Base-by-base conservation (phyloP, 306 rosid genomes). In the Lathyrus tuberosus region DNA sequence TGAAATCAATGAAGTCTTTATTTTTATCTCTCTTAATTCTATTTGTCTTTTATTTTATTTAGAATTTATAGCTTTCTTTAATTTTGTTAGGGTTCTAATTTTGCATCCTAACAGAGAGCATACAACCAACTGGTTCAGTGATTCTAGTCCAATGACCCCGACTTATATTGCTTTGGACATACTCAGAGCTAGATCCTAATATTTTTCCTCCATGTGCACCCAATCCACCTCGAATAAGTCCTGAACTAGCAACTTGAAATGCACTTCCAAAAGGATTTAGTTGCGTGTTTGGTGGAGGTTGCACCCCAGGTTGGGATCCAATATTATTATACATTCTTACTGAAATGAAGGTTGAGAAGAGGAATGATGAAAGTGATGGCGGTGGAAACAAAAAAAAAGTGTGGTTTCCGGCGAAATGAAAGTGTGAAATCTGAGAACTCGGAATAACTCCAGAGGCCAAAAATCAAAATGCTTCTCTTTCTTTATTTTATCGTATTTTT, bases 71-170 rank as follows among this genome's bases (percentile, higher is more conserved):
- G n/a, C n/a, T n/a, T n/a, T n/a, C n/a, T n/a, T n/a, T n/a, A n/a
- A n/a, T n/a, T n/a, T n/a, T n/a, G n/a, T n/a, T n/a, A n/a, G n/a
- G n/a, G n/a, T n/a, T n/a, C n/a, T n/a, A n/a, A n/a, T n/a, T n/a
- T n/a, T n/a, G n/a, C n/a, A n/a, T n/a, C n/a, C n/a, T n/a, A n/a
- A n/a, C n/a, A n/a, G n/a, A 88, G 1, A 94, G 92, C 73, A 97
- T 84, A 68, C 99, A 97, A 47, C 99, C 99, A 0, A 91, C 97
- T 52, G 99, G 99, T 78, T 94, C 97, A 17, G 97, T 88, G 62
- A 94, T 89, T 70, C 99, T 75, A 43, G 99, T 94, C 99, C 99
- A 94, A 67, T 94, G 97, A 51, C 99, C 99, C 99, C 91, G 82
- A 76, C 97, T 88, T 88, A 91, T 97, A 73, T 94, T 94, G 96